Base-by-base conservation (phyloP, 1,284 basidiomycete genomes). In the Sutorius eximius region DNA sequence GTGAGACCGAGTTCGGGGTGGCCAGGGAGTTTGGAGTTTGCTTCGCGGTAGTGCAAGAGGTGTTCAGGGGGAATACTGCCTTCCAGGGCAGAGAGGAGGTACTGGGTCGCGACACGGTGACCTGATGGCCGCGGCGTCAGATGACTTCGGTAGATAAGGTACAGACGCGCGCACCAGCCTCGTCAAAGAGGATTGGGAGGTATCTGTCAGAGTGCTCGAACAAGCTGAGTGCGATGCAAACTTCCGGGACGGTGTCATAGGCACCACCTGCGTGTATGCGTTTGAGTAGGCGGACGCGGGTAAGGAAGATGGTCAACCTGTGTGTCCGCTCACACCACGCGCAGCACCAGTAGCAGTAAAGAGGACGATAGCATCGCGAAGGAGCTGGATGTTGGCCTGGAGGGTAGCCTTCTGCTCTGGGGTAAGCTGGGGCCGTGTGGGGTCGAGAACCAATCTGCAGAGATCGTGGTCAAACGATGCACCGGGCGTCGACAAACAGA, bases 21-120 rank as follows among this genome's bases (percentile, higher is more conserved):
- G 27, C 91, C 91, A 2, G 91, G 91, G 32, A 93, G 85, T 67
- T 89, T 88, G 30, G 89, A 87, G 71, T 91, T 81, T 53, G 91
- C 91, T 66, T 84, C 87, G 50, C 91, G 88, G 70, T 93, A 93
- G 66, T 88, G 85, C 16, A 93, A 74, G 42, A 93, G 82, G 49
- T 92, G 87, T 62, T 90, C 87, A 5, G 80, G 75, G 9, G 89
- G 83, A 33, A 93, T 59, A 36, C 82, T 70, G 1, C 90, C 91
- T 45, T 91, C 83, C 10, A 93, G 77, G 1, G 86, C 89, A 41
- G 89, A 77, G 32, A 92, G 79, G 38, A 93, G 77, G 70, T 93
- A 93, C 66, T 93, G 91, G 0, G 90, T 92, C 1, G 91, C 91
- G 52, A 93, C 91, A 67, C 91, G 88, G 68, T 93, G 91, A 37